These are phyloP conservation scores for Barnettozyma sp. DNA, from an alignment of 805 yeast genomes.

Conservation along the genomic window DNA sequence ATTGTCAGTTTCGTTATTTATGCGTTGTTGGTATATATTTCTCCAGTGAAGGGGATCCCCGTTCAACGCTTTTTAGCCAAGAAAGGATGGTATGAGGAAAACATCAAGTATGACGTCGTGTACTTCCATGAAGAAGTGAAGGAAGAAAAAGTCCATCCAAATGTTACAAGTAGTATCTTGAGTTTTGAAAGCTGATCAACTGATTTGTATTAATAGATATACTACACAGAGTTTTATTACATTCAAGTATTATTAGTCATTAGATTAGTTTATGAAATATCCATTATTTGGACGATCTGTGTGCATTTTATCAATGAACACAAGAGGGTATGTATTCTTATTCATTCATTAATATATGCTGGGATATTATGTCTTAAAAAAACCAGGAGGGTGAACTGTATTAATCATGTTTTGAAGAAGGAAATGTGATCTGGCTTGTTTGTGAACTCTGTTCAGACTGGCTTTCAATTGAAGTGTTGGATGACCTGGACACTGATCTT, in stretches of 20 bases:
- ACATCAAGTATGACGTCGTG: conserved; percentile 10
- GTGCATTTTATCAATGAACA: too few species aligned
- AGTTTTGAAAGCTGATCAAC: conserved; percentile 3
- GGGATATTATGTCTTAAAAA: too few species aligned
- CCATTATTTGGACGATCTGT: too few species aligned
- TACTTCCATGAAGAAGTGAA: conserved; percentile 15
- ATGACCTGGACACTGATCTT: conserved; percentile 28
- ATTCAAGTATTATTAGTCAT: conserved; percentile 6
- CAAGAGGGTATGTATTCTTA: too few species aligned
- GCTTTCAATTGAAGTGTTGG: conserved; percentile 28
- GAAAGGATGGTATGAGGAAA: conserved; percentile 41
- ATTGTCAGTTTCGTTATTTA: conserved; percentile 49
- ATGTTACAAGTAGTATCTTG: too few species aligned
- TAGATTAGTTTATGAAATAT: too few species aligned
- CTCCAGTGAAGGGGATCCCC: conserved; percentile 48
- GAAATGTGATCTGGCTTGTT: not conserved
- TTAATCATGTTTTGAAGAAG: conserved; percentile 4
- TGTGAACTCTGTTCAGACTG: conserved; percentile 11
- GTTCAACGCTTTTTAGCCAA: conserved; percentile 33
- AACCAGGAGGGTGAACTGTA: too few species aligned
- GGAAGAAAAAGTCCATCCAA: conserved; percentile 14
- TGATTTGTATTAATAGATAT: too few species aligned
- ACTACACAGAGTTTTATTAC: too few species aligned
- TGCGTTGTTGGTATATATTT: conserved; percentile 41
- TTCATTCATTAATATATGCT: too few species aligned